Evolutionary conservation across 768 basidiomycete genomes (phyloP).

Genomic region (Lentinula edodes): DNA sequence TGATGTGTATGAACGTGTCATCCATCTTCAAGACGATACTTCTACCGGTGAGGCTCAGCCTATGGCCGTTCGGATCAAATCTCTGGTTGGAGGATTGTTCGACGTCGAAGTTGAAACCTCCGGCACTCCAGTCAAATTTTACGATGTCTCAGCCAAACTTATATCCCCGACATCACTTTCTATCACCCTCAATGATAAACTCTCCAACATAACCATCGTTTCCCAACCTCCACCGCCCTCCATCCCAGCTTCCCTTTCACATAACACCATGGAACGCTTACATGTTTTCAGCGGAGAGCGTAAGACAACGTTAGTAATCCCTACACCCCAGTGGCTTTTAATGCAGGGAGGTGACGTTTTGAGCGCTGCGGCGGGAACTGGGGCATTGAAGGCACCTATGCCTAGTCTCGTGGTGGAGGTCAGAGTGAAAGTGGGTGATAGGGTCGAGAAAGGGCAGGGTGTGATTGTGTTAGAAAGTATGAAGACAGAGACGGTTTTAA

Average conservation of each 20-base stretch:
- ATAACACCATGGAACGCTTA: constrained; percentile 62
- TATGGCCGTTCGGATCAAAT: constrained; percentile 35
- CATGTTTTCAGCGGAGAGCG: constrained; percentile 65
- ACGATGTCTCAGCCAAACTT: constrained; percentile 53
- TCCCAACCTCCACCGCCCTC: constrained; percentile 56
- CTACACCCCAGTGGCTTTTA: constrained; percentile 65
- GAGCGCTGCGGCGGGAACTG: constrained; percentile 39
- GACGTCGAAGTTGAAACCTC: constrained; percentile 45
- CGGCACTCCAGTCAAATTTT: constrained; percentile 30
- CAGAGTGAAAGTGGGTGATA: constrained; percentile 69
- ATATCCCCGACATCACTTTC: constrained; percentile 46
- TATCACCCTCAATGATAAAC: constrained; percentile 46
- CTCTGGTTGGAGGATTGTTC: constrained; percentile 36
- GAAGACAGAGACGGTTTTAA: constrained; percentile 93
- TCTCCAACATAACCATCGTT: constrained; percentile 62
- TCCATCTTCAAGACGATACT: constrained; percentile 59
- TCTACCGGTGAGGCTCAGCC: constrained; percentile 27
- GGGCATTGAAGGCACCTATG: constrained; percentile 79
- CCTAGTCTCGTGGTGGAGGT: constrained; percentile 93
- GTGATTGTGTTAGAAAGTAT: constrained; percentile 90
- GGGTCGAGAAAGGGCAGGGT: constrained; percentile 74
- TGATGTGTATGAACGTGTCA: constrained; percentile 54
- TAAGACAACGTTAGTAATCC: constrained; percentile 62
- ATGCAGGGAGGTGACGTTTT: constrained; percentile 59
- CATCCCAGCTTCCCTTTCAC: constrained; percentile 47